Evolutionary conservation across 176 grass and related monocot species (phyloP).

Genomic region (bread wheat (Triticum aestivum)): IWGSC_CS_RefSeq_v2.1 NC_057807.1:4739908-4740407

Average conservation of each 20-base stretch:
- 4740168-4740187: no score
- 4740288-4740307: background rate
- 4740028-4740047: conserved; percentile 32
- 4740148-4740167: background rate
- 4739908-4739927: conserved; percentile 37
- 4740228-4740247: no score
- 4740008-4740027: conserved; percentile 48
- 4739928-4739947: conserved; percentile 17
- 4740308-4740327: background rate
- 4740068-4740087: conserved; percentile 55
- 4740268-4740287: conserved; percentile 25
- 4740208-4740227: no score
- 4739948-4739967: conserved; percentile 19
- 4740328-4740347: conserved; percentile 20
- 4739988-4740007: conserved; percentile 66
- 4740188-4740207: no score
- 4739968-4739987: conserved; percentile 59
- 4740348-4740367: conserved; percentile 44
- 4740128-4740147: conserved; percentile 75
- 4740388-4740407: conserved; percentile 76
- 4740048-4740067: background rate
- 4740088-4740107: conserved; percentile 62
- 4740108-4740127: conserved; percentile 79
- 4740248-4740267: conserved; percentile 35
- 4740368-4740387: conserved; percentile 70